These are phyloP conservation scores for Fusarium robinianum DNA, from an alignment of 2,329 filamentous ascomycete genomes.

Conservation along the genomic window DNA sequence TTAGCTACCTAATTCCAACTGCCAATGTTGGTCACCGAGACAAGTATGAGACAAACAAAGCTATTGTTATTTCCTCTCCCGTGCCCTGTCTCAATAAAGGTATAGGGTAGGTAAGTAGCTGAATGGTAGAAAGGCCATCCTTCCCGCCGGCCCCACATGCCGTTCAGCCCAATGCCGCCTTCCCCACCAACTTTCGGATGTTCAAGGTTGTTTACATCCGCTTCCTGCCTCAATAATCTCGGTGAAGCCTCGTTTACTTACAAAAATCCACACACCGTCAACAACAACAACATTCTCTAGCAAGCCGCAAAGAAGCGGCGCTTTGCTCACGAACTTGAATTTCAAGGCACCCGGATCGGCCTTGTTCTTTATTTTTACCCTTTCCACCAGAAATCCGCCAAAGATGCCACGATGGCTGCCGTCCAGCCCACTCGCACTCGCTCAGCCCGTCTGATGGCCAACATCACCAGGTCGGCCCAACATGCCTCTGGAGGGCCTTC, in stretches of 20 bases:
- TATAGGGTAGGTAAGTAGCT: too few relatives aligned
- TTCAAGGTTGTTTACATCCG: too few relatives aligned
- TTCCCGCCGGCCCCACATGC: conserved; percentile 24
- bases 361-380: not conserved
- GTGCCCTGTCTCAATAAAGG: too few relatives aligned
- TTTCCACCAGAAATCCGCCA: not conserved
- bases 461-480: conserved; percentile 27
- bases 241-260: conserved; percentile 30
- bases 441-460: conserved; percentile 36
- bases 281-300: conserved; percentile 21
- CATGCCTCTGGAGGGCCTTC: conserved; percentile 10
- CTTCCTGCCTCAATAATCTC: conserved; percentile 29
- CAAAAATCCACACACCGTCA: conserved; percentile 6
- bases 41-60: too few relatives aligned
- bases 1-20: too few relatives aligned
- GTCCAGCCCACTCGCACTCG: conserved; percentile 34
- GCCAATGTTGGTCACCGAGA: too few relatives aligned
- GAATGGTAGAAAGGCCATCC: too few relatives aligned
- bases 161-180: conserved; percentile 14
- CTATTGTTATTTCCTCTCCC: too few relatives aligned
- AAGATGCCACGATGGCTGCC: conserved; percentile 35
- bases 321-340: not conserved
- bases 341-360: not conserved
- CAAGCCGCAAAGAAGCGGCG: conserved; percentile 16
- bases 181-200: too few relatives aligned